Percentiles rank a stretch among this genome's conserved stretches.
Conservation (phyloP, 2,329 filamentous ascomycete species). For the Fusarium brevicatenulatum region DNA sequence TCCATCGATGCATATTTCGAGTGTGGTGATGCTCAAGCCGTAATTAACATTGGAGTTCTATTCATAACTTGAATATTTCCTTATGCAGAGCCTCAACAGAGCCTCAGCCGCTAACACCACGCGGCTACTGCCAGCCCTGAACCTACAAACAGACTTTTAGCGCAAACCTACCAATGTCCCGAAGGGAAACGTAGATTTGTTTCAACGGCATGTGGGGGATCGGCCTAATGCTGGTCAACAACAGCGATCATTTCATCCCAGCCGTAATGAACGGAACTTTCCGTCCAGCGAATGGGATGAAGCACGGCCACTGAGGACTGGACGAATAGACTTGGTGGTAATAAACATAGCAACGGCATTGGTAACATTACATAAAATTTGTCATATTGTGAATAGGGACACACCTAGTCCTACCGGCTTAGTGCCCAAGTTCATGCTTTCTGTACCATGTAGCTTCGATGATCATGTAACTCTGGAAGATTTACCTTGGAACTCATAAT, state of each 20-base stretch:
- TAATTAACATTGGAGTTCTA: fast-evolving
- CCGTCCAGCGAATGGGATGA: not conserved
- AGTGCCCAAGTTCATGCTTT: not conserved
- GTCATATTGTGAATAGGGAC: not conserved
- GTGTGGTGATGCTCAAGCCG: fast-evolving
- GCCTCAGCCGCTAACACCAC: not conserved
- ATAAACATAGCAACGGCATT: not conserved
- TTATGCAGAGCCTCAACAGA: not conserved
- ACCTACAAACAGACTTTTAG: not conserved
- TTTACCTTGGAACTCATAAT: not conserved
- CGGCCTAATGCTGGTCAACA: not conserved
- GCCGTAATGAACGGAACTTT: not conserved
- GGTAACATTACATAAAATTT: not conserved
- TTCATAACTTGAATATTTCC: not conserved
- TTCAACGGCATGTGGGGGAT: not conserved
- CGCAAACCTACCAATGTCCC: not conserved
- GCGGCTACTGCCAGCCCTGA: not conserved
- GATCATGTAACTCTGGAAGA: not conserved
- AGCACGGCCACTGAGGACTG: not conserved
- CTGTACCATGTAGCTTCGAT: not conserved
- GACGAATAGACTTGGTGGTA: too few relatives aligned
- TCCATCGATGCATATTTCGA: not conserved
- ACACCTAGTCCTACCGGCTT: not conserved
- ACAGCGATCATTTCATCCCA: not conserved
- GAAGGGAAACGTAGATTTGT: not conserved